Evolutionary conservation across 2,329 filamentous ascomycete genomes (phyloP).

Genomic region (Hypoxylon rubiginosum): DNA sequence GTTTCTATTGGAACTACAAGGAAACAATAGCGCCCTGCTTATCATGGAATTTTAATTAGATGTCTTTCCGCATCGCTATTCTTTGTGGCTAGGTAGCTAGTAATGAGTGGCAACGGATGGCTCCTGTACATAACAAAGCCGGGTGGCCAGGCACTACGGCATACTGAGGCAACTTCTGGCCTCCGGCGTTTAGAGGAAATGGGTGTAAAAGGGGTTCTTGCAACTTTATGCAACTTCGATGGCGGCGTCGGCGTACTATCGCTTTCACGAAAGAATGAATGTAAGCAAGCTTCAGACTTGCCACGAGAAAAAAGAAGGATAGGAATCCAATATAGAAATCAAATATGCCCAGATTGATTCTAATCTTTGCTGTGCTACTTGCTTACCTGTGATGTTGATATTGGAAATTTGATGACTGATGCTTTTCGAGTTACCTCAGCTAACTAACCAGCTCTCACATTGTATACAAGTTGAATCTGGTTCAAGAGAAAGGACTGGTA

Average conservation of each 20-base stretch:
- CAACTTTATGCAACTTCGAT: constrained; percentile 13
- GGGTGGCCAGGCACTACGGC: constrained; percentile 14
- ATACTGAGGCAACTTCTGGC: constrained; percentile 39
- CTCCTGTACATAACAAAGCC: constrained; percentile 35
- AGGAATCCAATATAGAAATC: constrained; percentile 17
- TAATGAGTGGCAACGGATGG: constrained; percentile 4
- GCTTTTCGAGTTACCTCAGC: too few species aligned
- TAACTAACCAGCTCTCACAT: too few species aligned
- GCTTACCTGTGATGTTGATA: background rate
- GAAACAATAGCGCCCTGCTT: background rate
- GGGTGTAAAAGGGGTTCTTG: constrained; percentile 19
- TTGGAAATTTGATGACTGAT: too few species aligned
- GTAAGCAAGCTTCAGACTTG: constrained; percentile 25
- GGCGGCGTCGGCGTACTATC: constrained; percentile 30
- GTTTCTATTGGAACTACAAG: background rate
- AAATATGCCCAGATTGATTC: constrained; percentile 18
- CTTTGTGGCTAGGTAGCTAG: background rate
- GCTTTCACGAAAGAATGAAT: constrained; percentile 41
- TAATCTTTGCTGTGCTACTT: background rate
- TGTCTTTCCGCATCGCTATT: background rate
- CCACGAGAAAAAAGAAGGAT: constrained; percentile 12
- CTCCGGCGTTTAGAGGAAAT: constrained; percentile 38
- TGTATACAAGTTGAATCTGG: too few species aligned
- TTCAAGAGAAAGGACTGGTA: too few species aligned
- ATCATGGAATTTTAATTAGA: constrained; percentile 27